Conservation (phyloP, 139 green algal species). For the Picochlorum sp. region DNA sequence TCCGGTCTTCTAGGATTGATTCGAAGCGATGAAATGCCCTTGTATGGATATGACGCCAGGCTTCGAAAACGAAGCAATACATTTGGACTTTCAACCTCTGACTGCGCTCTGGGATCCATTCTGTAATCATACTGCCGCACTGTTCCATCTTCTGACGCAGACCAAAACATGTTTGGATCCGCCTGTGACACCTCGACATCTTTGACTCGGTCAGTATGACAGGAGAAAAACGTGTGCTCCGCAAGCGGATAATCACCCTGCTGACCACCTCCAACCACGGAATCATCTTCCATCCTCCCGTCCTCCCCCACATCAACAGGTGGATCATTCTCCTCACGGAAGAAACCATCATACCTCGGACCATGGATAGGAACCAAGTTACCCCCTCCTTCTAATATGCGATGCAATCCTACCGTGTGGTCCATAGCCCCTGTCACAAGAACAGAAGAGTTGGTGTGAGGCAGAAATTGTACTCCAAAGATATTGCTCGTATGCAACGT, state of each 20-base stretch:
- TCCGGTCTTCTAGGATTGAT: constrained; percentile 60
- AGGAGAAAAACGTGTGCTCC: constrained; percentile 11
- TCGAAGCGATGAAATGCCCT: constrained; percentile 26
- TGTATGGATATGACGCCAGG: neutral
- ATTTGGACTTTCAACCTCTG: neutral
- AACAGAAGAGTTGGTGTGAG: constrained; percentile 36
- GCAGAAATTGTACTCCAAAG: constrained; percentile 80
- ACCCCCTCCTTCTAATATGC: constrained; percentile 20
- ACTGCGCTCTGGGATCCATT: constrained; percentile 3
- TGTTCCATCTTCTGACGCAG: constrained; percentile 64
- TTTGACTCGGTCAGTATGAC: constrained; percentile 69
- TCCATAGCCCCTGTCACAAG: constrained; percentile 68
- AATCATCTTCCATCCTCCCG: neutral
- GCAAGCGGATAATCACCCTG: neutral
- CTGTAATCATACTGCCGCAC: constrained; percentile 73
- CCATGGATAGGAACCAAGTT: neutral
- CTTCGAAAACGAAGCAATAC: neutral
- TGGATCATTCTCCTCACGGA: too few species aligned
- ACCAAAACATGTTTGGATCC: constrained; percentile 82
- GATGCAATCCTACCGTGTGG: constrained; percentile 61
- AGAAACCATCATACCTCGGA: neutral
- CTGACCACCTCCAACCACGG: too few species aligned
- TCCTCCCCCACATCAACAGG: too few species aligned
- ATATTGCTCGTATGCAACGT: constrained; percentile 75
- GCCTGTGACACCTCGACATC: constrained; percentile 61